phyloP scores from a whole-genome alignment of 768 basidiomycete genomes.

The Rhodotorula babjevae region DNA sequence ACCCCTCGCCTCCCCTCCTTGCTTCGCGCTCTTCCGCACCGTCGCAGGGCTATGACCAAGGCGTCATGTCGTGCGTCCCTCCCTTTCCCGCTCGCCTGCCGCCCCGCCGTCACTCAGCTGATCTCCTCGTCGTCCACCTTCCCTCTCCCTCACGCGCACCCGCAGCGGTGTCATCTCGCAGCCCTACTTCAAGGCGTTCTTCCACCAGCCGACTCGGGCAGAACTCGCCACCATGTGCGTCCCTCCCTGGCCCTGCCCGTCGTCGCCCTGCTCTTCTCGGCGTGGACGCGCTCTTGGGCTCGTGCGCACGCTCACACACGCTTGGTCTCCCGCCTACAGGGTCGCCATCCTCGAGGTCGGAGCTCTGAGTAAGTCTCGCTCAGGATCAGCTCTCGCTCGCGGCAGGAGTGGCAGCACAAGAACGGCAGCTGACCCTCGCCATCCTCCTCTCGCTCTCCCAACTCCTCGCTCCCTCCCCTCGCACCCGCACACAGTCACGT shows the following conservation, averaged over 20 bases:
- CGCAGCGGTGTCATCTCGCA: too few relatives aligned
- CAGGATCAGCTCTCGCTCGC: too few relatives aligned
- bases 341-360: constrained; percentile 65
- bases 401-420: too few relatives aligned
- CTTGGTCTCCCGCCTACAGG: background rate
- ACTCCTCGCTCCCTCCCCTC: background rate
- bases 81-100: too few relatives aligned
- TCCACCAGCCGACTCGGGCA: constrained; percentile 67
- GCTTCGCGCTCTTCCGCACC: constrained; percentile 47
- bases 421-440: background rate
- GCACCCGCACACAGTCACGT: constrained; percentile 60
- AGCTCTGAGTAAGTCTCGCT: constrained; percentile 63
- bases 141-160: background rate
- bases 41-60: constrained; percentile 29
- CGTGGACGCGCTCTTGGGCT: background rate
- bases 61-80: constrained; percentile 56
- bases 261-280: too few relatives aligned
- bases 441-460: background rate
- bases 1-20: background rate
- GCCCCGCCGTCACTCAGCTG: too few relatives aligned
- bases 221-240: constrained; percentile 73
- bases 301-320: background rate
- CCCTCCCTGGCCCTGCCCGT: background rate
- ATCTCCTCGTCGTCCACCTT: too few relatives aligned
- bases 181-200: constrained; percentile 67